Evolutionary conservation across 2,329 filamentous ascomycete species (phyloP).

Genomic region (Botrytis sinoallii): DNA sequence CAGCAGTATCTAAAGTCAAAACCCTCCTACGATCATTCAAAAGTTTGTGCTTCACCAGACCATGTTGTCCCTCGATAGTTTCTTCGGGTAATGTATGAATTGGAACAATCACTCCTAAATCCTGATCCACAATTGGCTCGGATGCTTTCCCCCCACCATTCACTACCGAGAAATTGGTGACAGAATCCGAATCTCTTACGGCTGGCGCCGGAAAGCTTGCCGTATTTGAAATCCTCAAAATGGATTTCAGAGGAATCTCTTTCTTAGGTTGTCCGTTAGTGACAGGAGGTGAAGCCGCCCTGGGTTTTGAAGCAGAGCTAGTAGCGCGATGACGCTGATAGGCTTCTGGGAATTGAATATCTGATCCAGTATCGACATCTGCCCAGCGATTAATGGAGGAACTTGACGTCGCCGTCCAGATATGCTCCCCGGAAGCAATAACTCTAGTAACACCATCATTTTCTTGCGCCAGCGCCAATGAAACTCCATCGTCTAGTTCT

Average conservation of each 20-base stretch:
- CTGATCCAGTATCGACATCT: conserved; percentile 75
- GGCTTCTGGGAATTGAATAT: conserved; percentile 61
- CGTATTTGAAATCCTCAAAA: conserved; percentile 81
- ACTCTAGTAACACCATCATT: conserved; percentile 75
- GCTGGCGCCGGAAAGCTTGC: conserved; percentile 64
- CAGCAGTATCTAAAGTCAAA: conserved; percentile 88
- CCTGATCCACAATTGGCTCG: conserved; percentile 52
- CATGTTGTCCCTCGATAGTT: conserved; percentile 92
- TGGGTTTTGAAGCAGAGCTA: conserved; percentile 42
- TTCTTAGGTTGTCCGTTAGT: conserved; percentile 46
- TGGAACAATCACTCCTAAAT: conserved; percentile 53
- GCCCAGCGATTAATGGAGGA: conserved; percentile 73
- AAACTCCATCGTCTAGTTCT: conserved; percentile 82
- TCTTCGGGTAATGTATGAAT: conserved; percentile 69
- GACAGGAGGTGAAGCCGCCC: conserved; percentile 39
- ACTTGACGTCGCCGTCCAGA: conserved; percentile 71
- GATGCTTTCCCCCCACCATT: conserved; percentile 54
- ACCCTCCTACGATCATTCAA: conserved; percentile 88
- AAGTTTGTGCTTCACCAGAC: conserved; percentile 87
- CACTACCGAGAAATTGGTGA: conserved; percentile 48
- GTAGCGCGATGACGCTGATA: conserved; percentile 49
- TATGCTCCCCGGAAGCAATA: conserved; percentile 51
- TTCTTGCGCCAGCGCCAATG: conserved; percentile 87
- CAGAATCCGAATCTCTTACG: conserved; percentile 53
- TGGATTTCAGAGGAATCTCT: conserved; percentile 72